phyloP scores from a whole-genome alignment of 306 rosid species.

The Benincasa hispida region DNA sequence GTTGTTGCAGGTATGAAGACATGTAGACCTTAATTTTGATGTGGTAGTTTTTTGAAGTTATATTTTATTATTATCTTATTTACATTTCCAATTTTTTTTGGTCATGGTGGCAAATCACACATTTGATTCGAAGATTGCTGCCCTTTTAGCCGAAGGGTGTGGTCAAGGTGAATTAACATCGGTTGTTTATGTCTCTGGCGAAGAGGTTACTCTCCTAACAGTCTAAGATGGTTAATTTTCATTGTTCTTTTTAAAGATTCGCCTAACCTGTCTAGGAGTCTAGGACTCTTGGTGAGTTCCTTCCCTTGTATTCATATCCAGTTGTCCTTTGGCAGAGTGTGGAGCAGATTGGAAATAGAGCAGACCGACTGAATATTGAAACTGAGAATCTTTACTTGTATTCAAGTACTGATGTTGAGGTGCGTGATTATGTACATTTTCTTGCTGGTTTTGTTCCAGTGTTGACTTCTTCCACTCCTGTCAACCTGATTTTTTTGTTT shows the following conservation, averaged over 20 bases:
- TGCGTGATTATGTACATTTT: conserved; percentile 17
- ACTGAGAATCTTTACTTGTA: conserved; percentile 64
- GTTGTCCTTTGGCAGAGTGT: conserved; percentile 55
- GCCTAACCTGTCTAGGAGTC: background rate
- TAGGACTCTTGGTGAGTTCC: background rate
- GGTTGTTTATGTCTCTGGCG: conserved; percentile 86
- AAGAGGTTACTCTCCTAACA: conserved; percentile 58
- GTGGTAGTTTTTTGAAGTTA: background rate
- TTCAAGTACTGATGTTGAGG: conserved; percentile 92
- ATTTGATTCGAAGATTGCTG: conserved; percentile 53
- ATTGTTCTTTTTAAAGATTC: background rate
- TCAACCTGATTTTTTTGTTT: background rate
- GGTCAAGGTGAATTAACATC: conserved; percentile 27
- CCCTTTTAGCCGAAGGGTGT: conserved; percentile 45
- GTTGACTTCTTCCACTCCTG: background rate
- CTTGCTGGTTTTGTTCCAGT: background rate
- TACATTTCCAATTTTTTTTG: background rate
- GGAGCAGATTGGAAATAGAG: conserved; percentile 80
- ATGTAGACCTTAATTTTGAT: background rate
- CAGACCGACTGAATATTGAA: conserved; percentile 64
- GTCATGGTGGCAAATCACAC: conserved; percentile 8
- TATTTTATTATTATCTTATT: background rate
- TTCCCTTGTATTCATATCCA: background rate
- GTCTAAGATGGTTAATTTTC: background rate
- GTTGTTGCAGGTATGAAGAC: conserved; percentile 55